Base-by-base conservation (phyloP, 805 yeast species). In the Suhomyces prunicola region DNA sequence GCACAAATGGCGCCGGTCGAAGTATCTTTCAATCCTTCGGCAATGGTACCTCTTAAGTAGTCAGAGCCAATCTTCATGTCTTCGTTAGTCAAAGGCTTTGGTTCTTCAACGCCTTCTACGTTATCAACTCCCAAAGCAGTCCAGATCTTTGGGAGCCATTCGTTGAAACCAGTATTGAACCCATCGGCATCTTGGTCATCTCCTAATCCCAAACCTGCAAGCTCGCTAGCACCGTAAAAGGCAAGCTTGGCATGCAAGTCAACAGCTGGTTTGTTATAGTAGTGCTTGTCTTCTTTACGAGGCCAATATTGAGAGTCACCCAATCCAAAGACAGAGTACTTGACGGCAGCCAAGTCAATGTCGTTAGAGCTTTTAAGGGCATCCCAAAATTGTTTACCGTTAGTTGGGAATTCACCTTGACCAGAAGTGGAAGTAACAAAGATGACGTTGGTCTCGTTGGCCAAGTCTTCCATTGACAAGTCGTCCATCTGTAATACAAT, bases 111-210 rank as follows among this genome's bases (percentile, higher is more conserved):
- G 27, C 90, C 90, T 50, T 83, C 88, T 41, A 85, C 84, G 51
- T 82, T 81, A 61, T 89, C 91, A 50, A 93, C 97, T 52, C 96
- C 96, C 50, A 93, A 79, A 2, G 91, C 88, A 60, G 82, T 85
- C 98, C 98, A 93, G 57, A 93, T 66, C 57, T 79, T 77, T 22
- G 87, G 81, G 70, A 90, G 93, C 97, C 97, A 93, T 44, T 74
- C 85, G 54, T 85, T 83, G 69, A 87, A 93, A n/a, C 94, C 97
- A 26, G 97, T 92, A 61, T 85, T 85, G 72, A 79, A 91, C 19
- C 97, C 97, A 75, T 93, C 97, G 22, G 96, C 96, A 68, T 90
- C 98, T 74, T 93, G 98, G 67, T 93, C 98, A 70, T 93, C 97
- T 72, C 98, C 98, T 47, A 89, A 77, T 17, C 97, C 97, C 45